Base-by-base conservation (phyloP, 352 stramenopile genomes). In the Thalassiosira exigua region DNA sequence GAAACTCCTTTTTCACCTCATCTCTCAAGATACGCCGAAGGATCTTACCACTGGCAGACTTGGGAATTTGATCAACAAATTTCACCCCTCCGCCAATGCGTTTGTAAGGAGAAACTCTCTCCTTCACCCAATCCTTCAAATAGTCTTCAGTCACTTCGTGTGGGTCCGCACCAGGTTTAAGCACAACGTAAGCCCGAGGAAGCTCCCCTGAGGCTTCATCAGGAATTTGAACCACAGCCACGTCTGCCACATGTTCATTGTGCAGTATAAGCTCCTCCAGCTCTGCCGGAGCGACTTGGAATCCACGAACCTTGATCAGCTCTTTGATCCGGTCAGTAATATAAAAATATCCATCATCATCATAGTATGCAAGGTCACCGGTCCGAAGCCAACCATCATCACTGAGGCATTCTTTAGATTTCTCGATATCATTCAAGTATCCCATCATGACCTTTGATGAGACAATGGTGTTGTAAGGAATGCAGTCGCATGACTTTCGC, bases 261-360 rank as follows among this genome's bases (percentile, higher is more conserved):
- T 80, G 86, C 9, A 96, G 86, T 1, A 98, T 46, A 4, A 97
- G 75, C 22, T 95, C 95, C 82, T 98, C 95, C 21, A 98, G 84
- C 76, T 98, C 95, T 0, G 94, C 95, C 12, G 95, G 95, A 7
- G 95, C 92, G 11, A 98, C 91, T 78, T 96, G 95, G 56, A 95
- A 95, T 0, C 95, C 95, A 68, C 96, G 96, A 54, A 82, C 90
- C 66, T 91, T 91, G 69, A 91, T 90, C 54, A 91, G 88, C 59
- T 91, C 85, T 69, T 91, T 91, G 30, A 80, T 90, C 36, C 85
- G 82, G 27, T 82, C 85, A 41, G 85, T 91, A 48, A 91, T 91
- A 58, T 91, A 90, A 29, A 91, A 77, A 61, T 82, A 75, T 9
- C 82, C 82, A n/a, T 79, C 56, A 2, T 80, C 60, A 65, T 91